Base-by-base conservation (phyloP, 495 filamentous ascomycete genomes). In the Podospora tetraspora region DNA sequence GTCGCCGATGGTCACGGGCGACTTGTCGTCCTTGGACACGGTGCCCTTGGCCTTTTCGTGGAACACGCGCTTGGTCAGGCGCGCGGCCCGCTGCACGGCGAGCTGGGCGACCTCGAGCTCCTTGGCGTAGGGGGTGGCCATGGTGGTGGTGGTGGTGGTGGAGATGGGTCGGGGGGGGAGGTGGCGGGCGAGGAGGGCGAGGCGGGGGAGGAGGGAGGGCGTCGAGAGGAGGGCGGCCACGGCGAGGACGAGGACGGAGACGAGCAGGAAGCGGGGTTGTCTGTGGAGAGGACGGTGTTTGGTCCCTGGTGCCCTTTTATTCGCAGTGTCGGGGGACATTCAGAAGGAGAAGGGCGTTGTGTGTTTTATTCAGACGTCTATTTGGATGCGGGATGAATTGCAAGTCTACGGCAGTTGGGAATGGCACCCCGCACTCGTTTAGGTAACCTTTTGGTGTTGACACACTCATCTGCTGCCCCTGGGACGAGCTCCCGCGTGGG, bases 1-100 rank as follows among this genome's bases (percentile, higher is more conserved):
- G 81, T 99, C 95, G 76, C 93, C 95, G 70, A 98, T 93, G 32
- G 95, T 99, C 71, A 99, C 95, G 69, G 96, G 95, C 25, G 96
- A 98, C 71, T 89, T 89, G 82, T 99, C 96, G 77, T 91, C 89
- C 83, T 98, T 99, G 72, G 90, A 91, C 37, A 96, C 84, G 64
- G 95, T 97, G 67, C 94, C 93, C 81, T 98, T 98, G 71, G 92
- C 89, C 76, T 90, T 92, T 66, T 92, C 89, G 80, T 91, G 88
- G 86, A 96, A 98, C 78, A 98, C 94, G 70, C 87, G 88, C 83
- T 97, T 93, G 64, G 95, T 98, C 67, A 98, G 88, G 70, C 94
- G 81, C 29, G 89, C 84, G 22, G 95, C 95, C 66, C 96, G 88
- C 80, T 96, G 93, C 61, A 98, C 93, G 67, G 96, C 93, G 24